phyloP scores from a whole-genome alignment of 2,329 filamentous ascomycete species.

The Stemphylium vesicarium region DNA sequence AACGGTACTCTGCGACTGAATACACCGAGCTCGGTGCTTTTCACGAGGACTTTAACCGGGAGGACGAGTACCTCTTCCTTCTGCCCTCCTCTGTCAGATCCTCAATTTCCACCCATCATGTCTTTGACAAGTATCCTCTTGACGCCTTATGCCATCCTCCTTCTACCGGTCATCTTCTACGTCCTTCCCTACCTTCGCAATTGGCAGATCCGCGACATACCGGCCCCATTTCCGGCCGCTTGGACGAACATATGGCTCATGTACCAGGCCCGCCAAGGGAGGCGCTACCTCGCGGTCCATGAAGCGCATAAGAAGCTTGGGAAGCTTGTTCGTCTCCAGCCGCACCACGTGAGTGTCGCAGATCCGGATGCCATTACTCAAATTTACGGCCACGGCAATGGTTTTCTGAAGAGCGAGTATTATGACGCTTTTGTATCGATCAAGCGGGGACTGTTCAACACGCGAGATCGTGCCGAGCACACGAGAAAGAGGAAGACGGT shows the following conservation, averaged over 20 bases:
- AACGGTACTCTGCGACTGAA: background rate
- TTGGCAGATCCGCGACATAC: conserved; percentile 61
- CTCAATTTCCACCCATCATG: conserved; percentile 27
- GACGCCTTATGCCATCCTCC: conserved; percentile 56
- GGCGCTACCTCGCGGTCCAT: conserved; percentile 65
- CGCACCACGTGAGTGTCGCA: conserved; percentile 81
- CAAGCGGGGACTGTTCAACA: conserved; percentile 86
- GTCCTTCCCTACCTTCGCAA: conserved; percentile 67
- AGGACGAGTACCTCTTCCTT: background rate
- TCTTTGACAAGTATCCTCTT: conserved; percentile 48
- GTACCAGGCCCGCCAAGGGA: conserved; percentile 65
- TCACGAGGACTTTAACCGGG: background rate
- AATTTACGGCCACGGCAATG: conserved; percentile 72
- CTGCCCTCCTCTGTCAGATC: background rate
- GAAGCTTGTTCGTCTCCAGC: conserved; percentile 81
- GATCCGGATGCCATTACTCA: conserved; percentile 77
- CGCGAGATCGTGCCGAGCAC: conserved; percentile 80
- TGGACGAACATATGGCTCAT: conserved; percentile 86
- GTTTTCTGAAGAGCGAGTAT: conserved; percentile 69
- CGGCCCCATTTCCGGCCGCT: conserved; percentile 67
- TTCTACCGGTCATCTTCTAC: conserved; percentile 61
- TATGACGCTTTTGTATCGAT: conserved; percentile 94
- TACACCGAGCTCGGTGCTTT: conserved; percentile 2
- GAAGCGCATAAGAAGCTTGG: conserved; percentile 76
- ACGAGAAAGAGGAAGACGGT: conserved; percentile 88